These are phyloP conservation scores for Pelargonium myrrhifolium DNA, from an alignment of 441 rosid species.

Conservation along the genomic window DNA sequence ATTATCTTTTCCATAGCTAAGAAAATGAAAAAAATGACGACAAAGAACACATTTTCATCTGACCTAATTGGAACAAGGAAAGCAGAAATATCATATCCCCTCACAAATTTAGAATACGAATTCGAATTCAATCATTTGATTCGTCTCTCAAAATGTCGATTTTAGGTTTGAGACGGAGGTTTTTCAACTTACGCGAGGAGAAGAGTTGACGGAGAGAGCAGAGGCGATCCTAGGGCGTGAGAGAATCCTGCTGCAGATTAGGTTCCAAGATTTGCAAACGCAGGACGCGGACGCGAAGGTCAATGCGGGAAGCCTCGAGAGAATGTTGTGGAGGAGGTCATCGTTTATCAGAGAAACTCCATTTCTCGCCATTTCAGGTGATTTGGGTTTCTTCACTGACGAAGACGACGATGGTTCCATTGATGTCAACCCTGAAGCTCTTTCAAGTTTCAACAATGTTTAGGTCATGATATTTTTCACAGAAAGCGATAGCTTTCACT, in stretches of 20 bases:
- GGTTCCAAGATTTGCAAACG: slow-evolving; percentile 29
- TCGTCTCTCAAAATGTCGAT: background rate
- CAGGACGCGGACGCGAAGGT: slow-evolving; percentile 31
- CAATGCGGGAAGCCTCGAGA: slow-evolving; percentile 25
- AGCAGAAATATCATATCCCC: background rate
- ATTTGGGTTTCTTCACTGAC: background rate
- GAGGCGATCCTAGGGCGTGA: slow-evolving; percentile 30
- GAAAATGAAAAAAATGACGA: no score
- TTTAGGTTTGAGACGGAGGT: background rate
- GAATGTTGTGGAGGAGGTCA: slow-evolving; percentile 24
- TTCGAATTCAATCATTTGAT: background rate
- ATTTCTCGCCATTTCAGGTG: background rate
- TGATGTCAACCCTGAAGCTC: background rate
- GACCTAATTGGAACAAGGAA: no score
- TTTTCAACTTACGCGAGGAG: slow-evolving; percentile 10
- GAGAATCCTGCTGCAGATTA: slow-evolving; percentile 23
- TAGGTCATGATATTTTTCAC: background rate
- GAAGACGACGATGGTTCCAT: background rate
- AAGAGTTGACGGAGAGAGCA: slow-evolving; percentile 22
- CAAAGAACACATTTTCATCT: background rate
- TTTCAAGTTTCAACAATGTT: background rate
- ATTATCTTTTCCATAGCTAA: background rate
- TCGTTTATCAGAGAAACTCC: slow-evolving; percentile 11
- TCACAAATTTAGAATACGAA: background rate
- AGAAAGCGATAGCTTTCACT: no score